A percentile compares a stretch with the other conserved stretches of the same genome.
Conservation (phyloP, 768 basidiomycete species). For the Ramaria rubella region DNA sequence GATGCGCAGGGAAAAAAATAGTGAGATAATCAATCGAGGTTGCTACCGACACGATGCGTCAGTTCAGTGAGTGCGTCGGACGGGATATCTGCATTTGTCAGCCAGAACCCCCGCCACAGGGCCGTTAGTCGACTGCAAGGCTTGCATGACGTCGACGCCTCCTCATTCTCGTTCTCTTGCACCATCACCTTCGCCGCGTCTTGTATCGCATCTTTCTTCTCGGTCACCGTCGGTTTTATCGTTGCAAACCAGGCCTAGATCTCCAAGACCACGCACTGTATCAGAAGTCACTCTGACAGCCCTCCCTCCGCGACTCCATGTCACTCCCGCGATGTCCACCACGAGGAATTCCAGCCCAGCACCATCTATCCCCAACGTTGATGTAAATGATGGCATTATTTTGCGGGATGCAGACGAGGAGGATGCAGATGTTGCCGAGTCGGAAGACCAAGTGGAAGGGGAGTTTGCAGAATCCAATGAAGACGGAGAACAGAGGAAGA, state of each 20-base stretch:
- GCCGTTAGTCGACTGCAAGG: no score
- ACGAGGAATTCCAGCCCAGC: conserved; percentile 45
- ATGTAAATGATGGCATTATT: conserved; percentile 58
- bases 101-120: no score
- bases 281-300: conserved; percentile 5
- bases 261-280: not conserved
- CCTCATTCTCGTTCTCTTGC: not conserved
- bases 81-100: no score
- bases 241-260: not conserved
- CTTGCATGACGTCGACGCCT: conserved; percentile 1
- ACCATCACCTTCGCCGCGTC: not conserved
- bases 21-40: no score
- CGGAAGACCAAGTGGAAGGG: conserved; percentile 46
- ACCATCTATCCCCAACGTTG: conserved; percentile 64
- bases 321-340: not conserved
- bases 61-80: no score
- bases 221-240: conserved; percentile 1
- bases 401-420: conserved; percentile 66
- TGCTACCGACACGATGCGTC: no score
- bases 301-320: conserved; percentile 5
- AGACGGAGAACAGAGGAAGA: conserved; percentile 54
- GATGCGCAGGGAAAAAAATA: no score
- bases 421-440: conserved; percentile 29
- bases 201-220: not conserved
- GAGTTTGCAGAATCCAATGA: conserved; percentile 37